Conservation (phyloP, 495 filamentous ascomycete genomes). For the Trichocladium antarcticum region DNA sequence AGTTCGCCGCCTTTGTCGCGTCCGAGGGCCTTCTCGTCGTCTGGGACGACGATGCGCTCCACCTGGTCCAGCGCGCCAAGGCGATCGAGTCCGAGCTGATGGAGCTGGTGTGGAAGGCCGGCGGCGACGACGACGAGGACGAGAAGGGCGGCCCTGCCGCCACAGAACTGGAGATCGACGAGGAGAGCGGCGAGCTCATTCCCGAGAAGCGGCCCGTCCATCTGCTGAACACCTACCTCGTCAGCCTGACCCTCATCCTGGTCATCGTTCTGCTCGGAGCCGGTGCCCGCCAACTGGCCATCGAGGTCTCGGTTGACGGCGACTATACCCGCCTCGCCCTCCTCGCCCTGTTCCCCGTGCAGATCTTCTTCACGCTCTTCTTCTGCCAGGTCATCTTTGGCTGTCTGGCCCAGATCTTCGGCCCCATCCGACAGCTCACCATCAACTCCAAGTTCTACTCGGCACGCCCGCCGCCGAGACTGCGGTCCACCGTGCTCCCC, state of each 20-base stretch:
- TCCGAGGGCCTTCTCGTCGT: slow-evolving; percentile 56
- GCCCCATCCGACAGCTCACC: slow-evolving; percentile 59
- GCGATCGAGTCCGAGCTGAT: slow-evolving; percentile 62
- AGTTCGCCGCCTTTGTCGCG: slow-evolving; percentile 67
- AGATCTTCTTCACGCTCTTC: slow-evolving; percentile 72
- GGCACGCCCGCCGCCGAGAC: slow-evolving; percentile 48
- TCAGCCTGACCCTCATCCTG: slow-evolving; percentile 51
- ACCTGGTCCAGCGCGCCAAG: slow-evolving; percentile 53
- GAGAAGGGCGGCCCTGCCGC: slow-evolving; percentile 35
- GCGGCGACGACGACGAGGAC: slow-evolving; percentile 38
- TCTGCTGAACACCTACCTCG: slow-evolving; percentile 55
- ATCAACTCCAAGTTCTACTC: slow-evolving; percentile 72
- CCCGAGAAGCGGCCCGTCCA: slow-evolving; percentile 54
- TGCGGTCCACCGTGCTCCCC: slow-evolving; percentile 43
- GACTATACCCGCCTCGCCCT: slow-evolving; percentile 51
- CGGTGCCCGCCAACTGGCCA: slow-evolving; percentile 54
- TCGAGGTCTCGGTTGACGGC: slow-evolving; percentile 54
- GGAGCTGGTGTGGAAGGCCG: slow-evolving; percentile 58
- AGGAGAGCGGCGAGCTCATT: slow-evolving; percentile 55
- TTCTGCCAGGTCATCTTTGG: slow-evolving; percentile 65
- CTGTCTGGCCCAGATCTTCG: slow-evolving; percentile 62
- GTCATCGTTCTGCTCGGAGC: slow-evolving; percentile 54
- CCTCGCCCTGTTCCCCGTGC: slow-evolving; percentile 51
- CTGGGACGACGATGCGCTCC: slow-evolving; percentile 65
- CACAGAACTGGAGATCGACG: slow-evolving; percentile 49